Evolutionary conservation across 192 early-diverging fungal species (phyloP), one percentile per base, ranked within the genome.

Genomic region (Backusella morwellensis): DNA sequence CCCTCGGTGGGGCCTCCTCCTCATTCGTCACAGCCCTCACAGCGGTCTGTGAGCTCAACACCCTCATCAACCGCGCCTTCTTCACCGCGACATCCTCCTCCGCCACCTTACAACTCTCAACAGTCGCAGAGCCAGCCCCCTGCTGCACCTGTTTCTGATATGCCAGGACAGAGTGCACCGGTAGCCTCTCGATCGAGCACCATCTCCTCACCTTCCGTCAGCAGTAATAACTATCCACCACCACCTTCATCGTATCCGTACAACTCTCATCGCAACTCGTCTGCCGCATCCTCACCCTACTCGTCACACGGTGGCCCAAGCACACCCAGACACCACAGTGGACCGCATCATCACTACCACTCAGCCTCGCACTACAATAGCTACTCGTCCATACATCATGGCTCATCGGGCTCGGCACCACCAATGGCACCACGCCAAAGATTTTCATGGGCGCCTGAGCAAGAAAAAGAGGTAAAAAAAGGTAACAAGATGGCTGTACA

Each of bases 391-490:
- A 50, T 66, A 70, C 69, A 79, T 70, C 68, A 74, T 29, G n/a
- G 35, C 5, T 32, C 66, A 17, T 52, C 66, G 9, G n/a, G 26
- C 11, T 70, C 78, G 0, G 52, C 34, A 3, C 4, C 73, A 4
- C 21, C 68, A n/a, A 54, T 38, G 26, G 38, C 42, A 35, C 44
- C 70, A 21, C 66, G 73, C 54, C 78, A 68, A 23, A 35, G 73
- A 56, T 29, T 68, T 38, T 52, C 68, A 2, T 75, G 67, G 66
- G 78, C 78, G 6, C 59, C 72, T 42, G 78, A 79, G 34, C 72
- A 79, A 59, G 78, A 79, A 34, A 79, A 79, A 79, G 78, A 79
- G 66, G 78, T 79, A 78, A 74, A 56, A 35, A 50, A 5, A 36
- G 4, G 32, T 2, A 17, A 36, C 29, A 15, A 36, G 19, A 7